These are phyloP conservation scores for Volvox reticuliferus DNA, from an alignment of 139 green algal genomes.

Conservation along the genomic window DNA sequence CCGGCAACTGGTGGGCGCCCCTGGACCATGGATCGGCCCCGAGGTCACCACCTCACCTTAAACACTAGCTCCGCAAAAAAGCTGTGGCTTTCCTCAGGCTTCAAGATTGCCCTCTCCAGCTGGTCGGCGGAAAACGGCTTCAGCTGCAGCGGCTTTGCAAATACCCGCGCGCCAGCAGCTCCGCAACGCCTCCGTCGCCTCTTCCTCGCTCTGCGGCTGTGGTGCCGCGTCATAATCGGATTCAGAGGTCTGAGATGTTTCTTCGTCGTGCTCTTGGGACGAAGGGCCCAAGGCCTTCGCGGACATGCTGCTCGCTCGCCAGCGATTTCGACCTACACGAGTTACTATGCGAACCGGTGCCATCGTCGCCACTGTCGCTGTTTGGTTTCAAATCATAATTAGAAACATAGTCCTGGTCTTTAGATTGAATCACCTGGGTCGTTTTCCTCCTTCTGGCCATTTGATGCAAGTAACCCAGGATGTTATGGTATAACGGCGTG, in stretches of 20 bases:
- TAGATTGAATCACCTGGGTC: neutral
- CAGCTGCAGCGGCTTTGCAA: slow-evolving; percentile 49
- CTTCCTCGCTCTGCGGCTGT: slow-evolving; percentile 5
- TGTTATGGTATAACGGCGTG: neutral
- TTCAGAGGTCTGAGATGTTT: neutral
- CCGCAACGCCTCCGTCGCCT: neutral
- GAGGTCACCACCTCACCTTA: slow-evolving; percentile 27
- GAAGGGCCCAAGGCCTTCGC: neutral
- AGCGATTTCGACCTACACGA: neutral
- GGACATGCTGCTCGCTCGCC: neutral
- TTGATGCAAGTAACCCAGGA: neutral
- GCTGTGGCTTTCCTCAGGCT: slow-evolving; percentile 51
- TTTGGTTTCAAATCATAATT: neutral
- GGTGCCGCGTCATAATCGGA: neutral
- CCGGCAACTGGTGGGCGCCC: too few species aligned
- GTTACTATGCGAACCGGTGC: neutral
- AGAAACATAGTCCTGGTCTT: neutral
- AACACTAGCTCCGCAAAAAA: slow-evolving; percentile 63
- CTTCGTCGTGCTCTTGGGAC: neutral
- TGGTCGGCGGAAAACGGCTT: slow-evolving; percentile 53
- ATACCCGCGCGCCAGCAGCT: slow-evolving; percentile 48
- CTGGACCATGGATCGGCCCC: too few species aligned
- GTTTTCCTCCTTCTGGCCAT: neutral
- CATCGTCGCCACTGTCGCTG: neutral
- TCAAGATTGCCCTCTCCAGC: slow-evolving; percentile 59